phyloP scores from a whole-genome alignment of 495 filamentous ascomycete genomes.

The Penicilliopsis zonata region DNA sequence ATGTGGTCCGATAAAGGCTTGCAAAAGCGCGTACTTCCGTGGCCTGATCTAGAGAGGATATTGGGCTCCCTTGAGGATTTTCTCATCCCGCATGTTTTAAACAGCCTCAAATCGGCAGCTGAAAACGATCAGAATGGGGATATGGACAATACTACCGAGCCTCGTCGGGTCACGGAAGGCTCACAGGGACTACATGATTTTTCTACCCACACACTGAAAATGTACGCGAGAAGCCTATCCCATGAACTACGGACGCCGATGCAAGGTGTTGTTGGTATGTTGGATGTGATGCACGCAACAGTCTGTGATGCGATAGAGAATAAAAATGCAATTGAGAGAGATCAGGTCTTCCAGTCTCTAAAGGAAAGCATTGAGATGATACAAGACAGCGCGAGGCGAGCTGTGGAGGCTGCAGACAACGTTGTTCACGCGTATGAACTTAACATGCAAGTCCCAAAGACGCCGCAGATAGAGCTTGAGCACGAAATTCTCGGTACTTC shows the following conservation, averaged over 20 bases:
- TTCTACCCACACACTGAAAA: slow-evolving; percentile 56
- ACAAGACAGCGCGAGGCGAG: slow-evolving; percentile 69
- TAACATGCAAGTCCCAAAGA: slow-evolving; percentile 70
- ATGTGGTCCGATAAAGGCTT: slow-evolving; percentile 61
- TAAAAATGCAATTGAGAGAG: slow-evolving; percentile 35
- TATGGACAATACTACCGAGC: too few relatives aligned
- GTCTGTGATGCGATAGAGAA: slow-evolving; percentile 56
- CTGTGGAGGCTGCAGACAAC: slow-evolving; percentile 74
- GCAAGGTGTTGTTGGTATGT: slow-evolving; percentile 78
- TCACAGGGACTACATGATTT: slow-evolving; percentile 16
- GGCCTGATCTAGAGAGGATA: slow-evolving; percentile 63
- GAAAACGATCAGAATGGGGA: too few relatives aligned
- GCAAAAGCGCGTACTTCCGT: slow-evolving; percentile 42
- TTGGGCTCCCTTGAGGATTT: slow-evolving; percentile 67
- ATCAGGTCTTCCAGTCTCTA: slow-evolving; percentile 47
- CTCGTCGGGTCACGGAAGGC: slow-evolving; percentile 26
- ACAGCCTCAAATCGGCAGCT: too few relatives aligned
- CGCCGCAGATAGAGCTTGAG: slow-evolving; percentile 29
- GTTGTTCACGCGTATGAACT: slow-evolving; percentile 82
- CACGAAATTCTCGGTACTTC: slow-evolving; percentile 17
- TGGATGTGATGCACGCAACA: slow-evolving; percentile 76
- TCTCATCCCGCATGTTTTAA: slow-evolving; percentile 43
- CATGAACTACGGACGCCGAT: slow-evolving; percentile 75
- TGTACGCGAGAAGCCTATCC: slow-evolving; percentile 66
- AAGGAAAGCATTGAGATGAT: slow-evolving; percentile 68